Evolutionary conservation across 2,329 filamentous ascomycete species (phyloP), one percentile per base, ranked within the genome.

Genomic region (Fusarium beomiforme): DNA sequence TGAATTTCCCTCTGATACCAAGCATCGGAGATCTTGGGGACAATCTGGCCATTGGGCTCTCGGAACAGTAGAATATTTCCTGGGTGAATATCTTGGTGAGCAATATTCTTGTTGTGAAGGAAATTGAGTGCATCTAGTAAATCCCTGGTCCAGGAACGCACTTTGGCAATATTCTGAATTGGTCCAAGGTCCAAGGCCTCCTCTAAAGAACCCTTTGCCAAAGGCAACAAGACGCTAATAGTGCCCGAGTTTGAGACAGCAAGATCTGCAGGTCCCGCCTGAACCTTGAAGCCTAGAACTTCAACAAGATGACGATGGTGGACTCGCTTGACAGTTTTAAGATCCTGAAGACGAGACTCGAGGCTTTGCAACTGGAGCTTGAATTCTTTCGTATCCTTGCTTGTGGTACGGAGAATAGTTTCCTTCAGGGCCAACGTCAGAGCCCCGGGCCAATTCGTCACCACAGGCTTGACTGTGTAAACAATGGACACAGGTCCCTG

Each of bases 91-190:
- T 93, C 90, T 77, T 93, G 92, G 80, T 98, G 96, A 26, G 93
- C 86, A 61, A 98, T 86, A 23, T 94, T 94, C 77, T 93, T 91
- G 71, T 92, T 91, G 81, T 98, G 95, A 56, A 97, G 89, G 78
- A 92, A 97, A 64, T 94, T 92, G 31, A 99, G 84, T 1, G 92
- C 96, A 81, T 98, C 94, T 29, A 99, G 87, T 21, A 99, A 85
- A 76, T 97, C 94, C 64, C 95, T 90, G n/a, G 94, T 96, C 92
- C 94, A 98, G 26, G 93, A 91, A 57, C 94, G 91, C 46, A 95
- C 91, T 78, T 91, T 95, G 70, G 89, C 88, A 55, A 93, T 88
- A 17, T 50, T n/a, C 43, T 92, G 89, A 54, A 98, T 83, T 33
- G 88, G 88, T 8, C 92, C 90, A 66, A 95, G 88, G 61, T 95